Percentiles rank a stretch among this genome's conserved stretches.
phyloP scores from a whole-genome alignment of 805 yeast species.

The Zygosaccharomyces lentus region DNA sequence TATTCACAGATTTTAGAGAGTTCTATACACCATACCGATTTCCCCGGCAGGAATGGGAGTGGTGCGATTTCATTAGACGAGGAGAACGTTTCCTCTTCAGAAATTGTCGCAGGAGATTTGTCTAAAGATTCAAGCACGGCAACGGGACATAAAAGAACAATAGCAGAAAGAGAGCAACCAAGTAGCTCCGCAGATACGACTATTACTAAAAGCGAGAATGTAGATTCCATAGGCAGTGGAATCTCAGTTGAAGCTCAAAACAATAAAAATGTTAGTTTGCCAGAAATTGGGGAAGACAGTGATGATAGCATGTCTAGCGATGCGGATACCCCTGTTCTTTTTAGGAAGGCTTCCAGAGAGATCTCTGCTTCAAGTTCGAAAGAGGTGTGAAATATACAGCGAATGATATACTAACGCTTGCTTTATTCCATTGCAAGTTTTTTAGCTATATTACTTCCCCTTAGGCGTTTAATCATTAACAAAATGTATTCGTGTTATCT shows the following conservation, averaged over 20 bases:
- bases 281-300: neutral
- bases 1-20: slow-evolving; percentile 23
- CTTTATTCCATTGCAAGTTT: neutral
- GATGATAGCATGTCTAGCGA: neutral
- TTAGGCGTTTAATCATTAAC: neutral
- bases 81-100: neutral
- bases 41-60: neutral
- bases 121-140: neutral
- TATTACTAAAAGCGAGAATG: neutral
- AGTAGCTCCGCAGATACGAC: neutral
- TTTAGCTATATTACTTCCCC: neutral
- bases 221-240: neutral
- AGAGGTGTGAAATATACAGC: neutral
- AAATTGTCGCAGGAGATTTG: neutral
- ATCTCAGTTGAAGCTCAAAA: neutral
- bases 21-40: neutral
- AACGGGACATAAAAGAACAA: slow-evolving; percentile 1
- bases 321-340: neutral
- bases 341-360: neutral
- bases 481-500: neutral
- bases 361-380: neutral
- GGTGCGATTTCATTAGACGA: neutral
- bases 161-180: neutral
- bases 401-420: neutral
- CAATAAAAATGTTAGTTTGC: neutral